These are phyloP conservation scores for Taphrina populina DNA, from an alignment of 1,139 yeast species.

Conservation along the genomic window DNA sequence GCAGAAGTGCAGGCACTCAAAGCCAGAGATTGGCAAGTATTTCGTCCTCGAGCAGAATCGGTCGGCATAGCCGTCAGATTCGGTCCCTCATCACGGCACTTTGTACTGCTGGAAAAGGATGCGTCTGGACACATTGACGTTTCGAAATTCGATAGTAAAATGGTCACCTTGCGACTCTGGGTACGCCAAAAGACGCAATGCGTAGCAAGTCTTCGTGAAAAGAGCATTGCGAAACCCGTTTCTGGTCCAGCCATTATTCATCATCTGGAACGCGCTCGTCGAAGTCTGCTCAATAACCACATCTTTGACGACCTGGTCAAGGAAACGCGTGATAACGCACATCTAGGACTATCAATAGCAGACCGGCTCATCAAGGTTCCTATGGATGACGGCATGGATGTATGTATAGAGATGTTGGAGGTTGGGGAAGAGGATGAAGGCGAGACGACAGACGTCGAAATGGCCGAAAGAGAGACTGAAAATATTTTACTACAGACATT, in stretches of 20 bases:
- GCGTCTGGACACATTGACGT: conserved; percentile 15
- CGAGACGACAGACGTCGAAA: neutral
- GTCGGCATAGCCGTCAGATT: conserved; percentile 14
- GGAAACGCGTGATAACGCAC: conserved; percentile 10
- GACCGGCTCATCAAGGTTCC: conserved; percentile 3
- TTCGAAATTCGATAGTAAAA: conserved; percentile 4
- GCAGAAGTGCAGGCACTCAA: conserved; percentile 3
- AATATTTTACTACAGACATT: neutral
- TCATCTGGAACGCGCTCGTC: neutral
- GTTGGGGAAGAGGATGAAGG: neutral
- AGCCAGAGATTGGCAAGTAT: conserved; percentile 10
- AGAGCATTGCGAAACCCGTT: neutral
- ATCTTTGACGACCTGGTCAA: neutral
- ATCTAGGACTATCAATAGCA: neutral
- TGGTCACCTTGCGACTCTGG: neutral
- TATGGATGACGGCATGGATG: neutral
- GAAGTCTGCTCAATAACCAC: neutral
- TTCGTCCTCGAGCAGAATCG: conserved; percentile 3
- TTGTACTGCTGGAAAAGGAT: conserved; percentile 4
- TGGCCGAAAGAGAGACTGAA: neutral
- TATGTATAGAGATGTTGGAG: conserved; percentile 4
- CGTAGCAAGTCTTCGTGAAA: no score
- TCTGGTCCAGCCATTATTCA: neutral
- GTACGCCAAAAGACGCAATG: neutral
- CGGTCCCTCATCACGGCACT: conserved; percentile 14